These are phyloP conservation scores for Trichomonas vaginalis DNA, from an alignment of 208 protist species.

Conservation along the genomic window DNA sequence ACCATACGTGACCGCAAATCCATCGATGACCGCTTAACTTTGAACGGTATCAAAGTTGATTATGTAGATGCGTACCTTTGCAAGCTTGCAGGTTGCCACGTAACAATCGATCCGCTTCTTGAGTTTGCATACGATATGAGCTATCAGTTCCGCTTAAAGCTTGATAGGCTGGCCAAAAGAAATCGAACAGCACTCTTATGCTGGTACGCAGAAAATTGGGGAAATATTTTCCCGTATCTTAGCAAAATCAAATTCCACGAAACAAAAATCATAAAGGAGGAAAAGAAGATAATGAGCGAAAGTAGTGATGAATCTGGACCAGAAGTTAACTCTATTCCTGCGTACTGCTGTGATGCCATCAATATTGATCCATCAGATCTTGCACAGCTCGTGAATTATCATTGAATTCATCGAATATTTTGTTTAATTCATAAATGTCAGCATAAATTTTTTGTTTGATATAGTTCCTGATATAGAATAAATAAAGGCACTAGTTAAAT, in stretches of 20 bases:
- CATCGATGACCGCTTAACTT: background rate
- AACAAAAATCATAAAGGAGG: too few relatives aligned
- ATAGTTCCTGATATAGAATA: too few relatives aligned
- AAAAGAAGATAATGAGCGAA: background rate
- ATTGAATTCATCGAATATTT: too few relatives aligned
- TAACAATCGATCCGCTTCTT: background rate
- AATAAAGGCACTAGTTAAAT: too few relatives aligned
- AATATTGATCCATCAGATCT: background rate
- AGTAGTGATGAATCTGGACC: background rate
- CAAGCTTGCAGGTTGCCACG: background rate
- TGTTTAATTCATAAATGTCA: too few relatives aligned
- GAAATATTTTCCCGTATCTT: background rate
- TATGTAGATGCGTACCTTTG: background rate
- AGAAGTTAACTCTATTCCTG: background rate
- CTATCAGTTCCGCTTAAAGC: background rate
- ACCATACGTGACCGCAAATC: background rate
- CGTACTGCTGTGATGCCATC: too few relatives aligned
- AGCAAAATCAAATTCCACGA: background rate
- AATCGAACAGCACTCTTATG: background rate
- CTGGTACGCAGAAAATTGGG: background rate
- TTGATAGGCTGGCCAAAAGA: background rate
- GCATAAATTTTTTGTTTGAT: too few relatives aligned
- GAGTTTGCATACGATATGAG: background rate
- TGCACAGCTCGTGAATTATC: background rate
- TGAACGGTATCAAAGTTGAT: background rate